These are phyloP conservation scores for Candida boidinii DNA, from an alignment of 805 yeast species.

Conservation along the genomic window DNA sequence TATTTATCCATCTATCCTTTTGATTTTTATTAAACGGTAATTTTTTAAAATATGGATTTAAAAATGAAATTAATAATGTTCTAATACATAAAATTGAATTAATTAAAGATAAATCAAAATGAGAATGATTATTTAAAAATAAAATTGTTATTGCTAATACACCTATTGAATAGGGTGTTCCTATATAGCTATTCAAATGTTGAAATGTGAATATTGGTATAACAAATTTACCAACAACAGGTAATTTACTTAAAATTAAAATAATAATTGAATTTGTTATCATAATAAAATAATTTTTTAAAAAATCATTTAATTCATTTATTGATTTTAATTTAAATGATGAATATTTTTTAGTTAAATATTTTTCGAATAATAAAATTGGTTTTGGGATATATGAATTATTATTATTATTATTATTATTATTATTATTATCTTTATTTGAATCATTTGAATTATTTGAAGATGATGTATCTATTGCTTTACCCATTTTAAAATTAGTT, in stretches of 20 bases:
- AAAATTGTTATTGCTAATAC: conserved; percentile 28
- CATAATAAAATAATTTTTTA: conserved; percentile 21
- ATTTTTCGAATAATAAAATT: not conserved
- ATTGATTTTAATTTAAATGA: not conserved
- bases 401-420: too few species aligned
- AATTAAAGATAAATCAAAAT: conserved; percentile 29
- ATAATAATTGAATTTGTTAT: conserved; percentile 22
- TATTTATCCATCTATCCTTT: conserved; percentile 37
- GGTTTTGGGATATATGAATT: not conserved
- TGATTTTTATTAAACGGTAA: conserved; percentile 36
- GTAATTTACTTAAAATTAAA: conserved; percentile 28
- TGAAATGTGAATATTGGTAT: conserved; percentile 35
- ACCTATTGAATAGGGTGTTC: conserved; percentile 33
- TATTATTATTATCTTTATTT: too few species aligned
- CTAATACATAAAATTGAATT: conserved; percentile 39
- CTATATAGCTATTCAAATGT: conserved; percentile 34
- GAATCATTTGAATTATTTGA: too few species aligned
- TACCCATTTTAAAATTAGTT: not conserved
- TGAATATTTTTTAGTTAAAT: not conserved
- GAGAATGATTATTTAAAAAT: conserved; percentile 26
- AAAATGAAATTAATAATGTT: conserved; percentile 34
- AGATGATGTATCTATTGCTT: too few species aligned
- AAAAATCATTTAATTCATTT: conserved; percentile 12
- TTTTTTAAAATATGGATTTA: conserved; percentile 41
- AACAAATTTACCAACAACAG: conserved; percentile 33